These are phyloP conservation scores for Rhodosporidiobolus sp. DNA, from an alignment of 768 basidiomycete genomes.

Conservation along the genomic window DNA sequence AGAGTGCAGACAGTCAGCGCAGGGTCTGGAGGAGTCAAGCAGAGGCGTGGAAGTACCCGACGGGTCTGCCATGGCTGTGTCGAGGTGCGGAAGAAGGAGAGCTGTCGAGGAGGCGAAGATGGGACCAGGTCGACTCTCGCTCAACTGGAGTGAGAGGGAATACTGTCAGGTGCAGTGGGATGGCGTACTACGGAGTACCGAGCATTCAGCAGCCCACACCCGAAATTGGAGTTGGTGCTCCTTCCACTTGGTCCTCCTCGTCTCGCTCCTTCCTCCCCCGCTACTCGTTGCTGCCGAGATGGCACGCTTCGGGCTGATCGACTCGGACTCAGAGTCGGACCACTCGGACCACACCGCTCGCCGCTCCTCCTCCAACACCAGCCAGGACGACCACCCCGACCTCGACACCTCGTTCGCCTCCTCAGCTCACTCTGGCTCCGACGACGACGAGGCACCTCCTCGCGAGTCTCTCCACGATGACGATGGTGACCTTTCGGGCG, in stretches of 20 bases:
- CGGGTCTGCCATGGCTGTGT: neutral
- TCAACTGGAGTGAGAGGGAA: too few relatives aligned
- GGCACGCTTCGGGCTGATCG: slow-evolving; percentile 13
- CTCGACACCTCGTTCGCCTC: neutral
- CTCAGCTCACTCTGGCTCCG: neutral
- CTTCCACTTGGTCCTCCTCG: neutral
- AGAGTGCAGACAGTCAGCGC: neutral
- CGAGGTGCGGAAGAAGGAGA: neutral
- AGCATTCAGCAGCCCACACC: too few relatives aligned
- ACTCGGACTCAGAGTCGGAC: slow-evolving; percentile 2
- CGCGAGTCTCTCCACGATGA: neutral
- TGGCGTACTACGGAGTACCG: too few relatives aligned
- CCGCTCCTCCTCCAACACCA: too few relatives aligned
- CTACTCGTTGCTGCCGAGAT: neutral
- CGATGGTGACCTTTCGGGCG: neutral
- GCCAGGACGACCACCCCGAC: neutral
- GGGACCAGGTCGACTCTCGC: too few relatives aligned
- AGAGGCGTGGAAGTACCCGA: neutral
- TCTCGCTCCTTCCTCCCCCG: neutral
- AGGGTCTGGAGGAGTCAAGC: too few relatives aligned
- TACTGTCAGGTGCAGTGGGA: too few relatives aligned
- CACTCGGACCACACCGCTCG: neutral
- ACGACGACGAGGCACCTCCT: neutral
- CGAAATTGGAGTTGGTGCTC: neutral
- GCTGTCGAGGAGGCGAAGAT: neutral